Evolutionary conservation across 495 filamentous ascomycete genomes (phyloP), one percentile per base, ranked within the genome.

Genomic region (Cetradonia linearis): DNA sequence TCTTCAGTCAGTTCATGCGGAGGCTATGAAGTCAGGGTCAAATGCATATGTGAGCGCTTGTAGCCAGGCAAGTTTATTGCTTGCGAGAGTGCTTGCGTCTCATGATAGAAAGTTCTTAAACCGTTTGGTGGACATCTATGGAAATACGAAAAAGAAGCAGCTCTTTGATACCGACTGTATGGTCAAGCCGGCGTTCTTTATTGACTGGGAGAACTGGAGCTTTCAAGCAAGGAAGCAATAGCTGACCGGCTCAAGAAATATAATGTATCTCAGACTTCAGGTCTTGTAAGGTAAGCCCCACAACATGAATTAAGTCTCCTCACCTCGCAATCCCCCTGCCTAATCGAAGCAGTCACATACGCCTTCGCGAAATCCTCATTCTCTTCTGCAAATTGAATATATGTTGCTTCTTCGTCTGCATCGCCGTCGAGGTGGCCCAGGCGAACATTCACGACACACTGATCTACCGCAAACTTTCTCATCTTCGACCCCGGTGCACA

Each of bases 171-270:
- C 72, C 18, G 81, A 78, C 67, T 77, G 74, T 49, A 78, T 76
- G 62, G 74, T 85, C 14, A 83, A 85, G 71, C 73, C 78, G 28
- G 73, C 73, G 0, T 80, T 89, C 66, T 86, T 89, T 66, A 79
- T 77, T 3, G 83, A 87, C 56, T 87, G 83, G 76, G 77, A 82
- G 42, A 85, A 84, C 65, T 88, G 85, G 86, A 79, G 75, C 69
- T 72, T 74, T 55, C 5, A 8, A 46, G 42, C 42, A 46, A 46
- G 20, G 42, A 25, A 46, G 20, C 42, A 46, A 46, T 46, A 46
- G 42, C 42, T 25, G 20, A 9, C 20, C 42, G 13, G 20, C n/a
- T 5, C 40, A 44, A 9, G 40, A 13, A 23, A n/a, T n/a, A 23
- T 23, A 42, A 18, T 8, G n/a, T 7, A 6, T 42, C 5, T 42